A percentile compares a stretch with the other conserved stretches of the same genome.
phyloP scores from a whole-genome alignment of 1,284 basidiomycete species.

The Takashimella koratensis region DNA sequence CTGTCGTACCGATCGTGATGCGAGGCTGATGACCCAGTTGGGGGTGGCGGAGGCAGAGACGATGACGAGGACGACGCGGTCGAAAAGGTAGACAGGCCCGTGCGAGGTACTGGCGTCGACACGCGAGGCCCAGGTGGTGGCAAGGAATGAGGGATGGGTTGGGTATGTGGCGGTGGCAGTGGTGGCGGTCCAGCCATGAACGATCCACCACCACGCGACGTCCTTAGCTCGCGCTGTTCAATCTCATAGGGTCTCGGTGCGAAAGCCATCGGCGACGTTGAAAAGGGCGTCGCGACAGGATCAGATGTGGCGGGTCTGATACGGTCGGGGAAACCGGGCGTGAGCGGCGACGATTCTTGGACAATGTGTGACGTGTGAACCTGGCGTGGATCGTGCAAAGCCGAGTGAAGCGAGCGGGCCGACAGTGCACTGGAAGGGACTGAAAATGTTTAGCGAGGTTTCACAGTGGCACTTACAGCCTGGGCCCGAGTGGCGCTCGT shows the following conservation, averaged over 20 bases:
- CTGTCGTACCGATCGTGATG: neutral
- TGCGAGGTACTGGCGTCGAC: neutral
- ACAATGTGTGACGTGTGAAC: conserved; percentile 2
- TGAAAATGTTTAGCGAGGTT: neutral
- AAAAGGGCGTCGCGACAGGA: neutral
- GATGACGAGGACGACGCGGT: neutral
- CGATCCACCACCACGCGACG: neutral
- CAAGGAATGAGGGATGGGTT: neutral
- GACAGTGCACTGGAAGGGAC: neutral
- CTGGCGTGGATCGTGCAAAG: conserved; percentile 2
- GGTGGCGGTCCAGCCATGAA: neutral
- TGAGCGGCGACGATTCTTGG: neutral
- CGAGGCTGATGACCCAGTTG: neutral
- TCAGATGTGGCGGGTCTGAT: conserved; percentile 2
- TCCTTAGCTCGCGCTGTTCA: neutral
- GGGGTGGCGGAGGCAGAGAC: neutral
- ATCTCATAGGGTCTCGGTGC: neutral
- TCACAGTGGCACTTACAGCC: conserved; percentile 1
- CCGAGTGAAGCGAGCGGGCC: conserved; percentile 1
- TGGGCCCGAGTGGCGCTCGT: neutral
- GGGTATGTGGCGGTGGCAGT: neutral
- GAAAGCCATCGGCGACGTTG: neutral
- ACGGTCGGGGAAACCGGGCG: neutral
- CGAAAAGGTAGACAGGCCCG: neutral
- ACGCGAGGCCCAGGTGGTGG: neutral